Conservation (phyloP, 345 rosid genomes). For the Bruguiera gymnorhiza region DNA sequence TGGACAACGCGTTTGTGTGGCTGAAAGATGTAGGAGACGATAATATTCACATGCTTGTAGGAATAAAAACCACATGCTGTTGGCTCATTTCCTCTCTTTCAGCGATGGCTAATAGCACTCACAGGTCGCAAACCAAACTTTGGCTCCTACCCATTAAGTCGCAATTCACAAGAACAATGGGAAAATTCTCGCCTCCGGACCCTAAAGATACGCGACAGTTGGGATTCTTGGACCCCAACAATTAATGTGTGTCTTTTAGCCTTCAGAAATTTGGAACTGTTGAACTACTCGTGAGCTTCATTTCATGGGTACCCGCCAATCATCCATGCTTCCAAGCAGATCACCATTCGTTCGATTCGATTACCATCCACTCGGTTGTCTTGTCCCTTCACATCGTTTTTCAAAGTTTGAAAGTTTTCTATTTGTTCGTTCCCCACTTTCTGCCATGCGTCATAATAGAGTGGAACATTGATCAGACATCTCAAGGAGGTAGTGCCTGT, state of each 20-base stretch:
- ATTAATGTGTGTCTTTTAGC: not conserved
- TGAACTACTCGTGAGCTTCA: not conserved
- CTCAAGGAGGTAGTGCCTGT: not conserved
- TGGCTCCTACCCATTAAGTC: constrained; percentile 16
- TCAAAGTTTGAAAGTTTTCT: not conserved
- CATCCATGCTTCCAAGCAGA: constrained; percentile 2
- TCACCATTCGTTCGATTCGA: not conserved
- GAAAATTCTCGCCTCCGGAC: not conserved
- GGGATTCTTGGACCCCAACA: constrained; percentile 19
- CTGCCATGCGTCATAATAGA: too few relatives aligned
- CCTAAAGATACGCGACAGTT: constrained; percentile 15
- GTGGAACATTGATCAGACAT: not conserved
- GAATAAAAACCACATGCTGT: not conserved
- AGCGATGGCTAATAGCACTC: constrained; percentile 11
- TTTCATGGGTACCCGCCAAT: constrained; percentile 9
- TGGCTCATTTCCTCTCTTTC: not conserved
- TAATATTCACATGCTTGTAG: constrained; percentile 30
- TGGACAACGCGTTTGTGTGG: constrained; percentile 8
- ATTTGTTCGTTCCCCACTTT: not conserved
- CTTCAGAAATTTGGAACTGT: not conserved
- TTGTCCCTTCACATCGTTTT: not conserved
- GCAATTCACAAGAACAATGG: constrained; percentile 15
- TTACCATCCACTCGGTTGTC: not conserved
- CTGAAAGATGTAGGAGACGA: constrained; percentile 5
- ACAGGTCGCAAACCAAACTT: constrained; percentile 22